Evolutionary conservation across 768 basidiomycete genomes (phyloP), one percentile per base, ranked within the genome.

Genomic region (Royoungia palumana): DNA sequence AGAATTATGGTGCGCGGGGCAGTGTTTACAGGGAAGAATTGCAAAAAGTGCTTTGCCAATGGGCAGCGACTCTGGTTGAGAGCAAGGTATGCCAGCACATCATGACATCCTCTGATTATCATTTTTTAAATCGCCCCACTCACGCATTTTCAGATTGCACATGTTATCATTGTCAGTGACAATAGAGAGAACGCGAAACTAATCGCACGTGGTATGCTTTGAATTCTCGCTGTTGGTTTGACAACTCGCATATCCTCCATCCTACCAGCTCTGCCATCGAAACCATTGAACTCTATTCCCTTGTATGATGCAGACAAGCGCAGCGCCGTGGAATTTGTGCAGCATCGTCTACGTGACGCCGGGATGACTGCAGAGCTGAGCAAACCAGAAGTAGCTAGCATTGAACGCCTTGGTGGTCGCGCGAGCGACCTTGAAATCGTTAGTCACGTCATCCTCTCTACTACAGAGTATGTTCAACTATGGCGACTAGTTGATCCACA

Each of bases 131-230:
- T 32, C 6, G 20, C 37, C 44, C 49, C 35, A n/a, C 36, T 22
- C 36, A 45, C 4, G 7, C 8, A n/a, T 19, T 28, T 35, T 20
- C 52, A 93, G 89, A 73, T 91, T 48, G 95, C 95, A 0, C 94
- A 98, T 67, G 92, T 96, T 39, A 74, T 99, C 41, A 82, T 98
- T 28, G 72, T 94, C 37, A 90, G 90, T 57, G 91, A 98, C 63
- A 93, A 92, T 56, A 80, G 88, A 22, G 92, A 93, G 58, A 87
- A 94, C 49, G 75, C 82, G 1, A 96, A 92, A 63, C 74, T 79
- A n/a, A 71, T 98, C 7, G 82, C 90, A 0, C 87, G 86, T 75
- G 86, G 91, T 87, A 58, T 16, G 54, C 38, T 25, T 10, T 19
- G 27, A 35, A 20, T 3, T 34, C 28, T 21, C 19, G n/a, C 10